Base-by-base conservation (phyloP, 2,329 filamentous ascomycete species). In the Calonectria ilicicola region DNA sequence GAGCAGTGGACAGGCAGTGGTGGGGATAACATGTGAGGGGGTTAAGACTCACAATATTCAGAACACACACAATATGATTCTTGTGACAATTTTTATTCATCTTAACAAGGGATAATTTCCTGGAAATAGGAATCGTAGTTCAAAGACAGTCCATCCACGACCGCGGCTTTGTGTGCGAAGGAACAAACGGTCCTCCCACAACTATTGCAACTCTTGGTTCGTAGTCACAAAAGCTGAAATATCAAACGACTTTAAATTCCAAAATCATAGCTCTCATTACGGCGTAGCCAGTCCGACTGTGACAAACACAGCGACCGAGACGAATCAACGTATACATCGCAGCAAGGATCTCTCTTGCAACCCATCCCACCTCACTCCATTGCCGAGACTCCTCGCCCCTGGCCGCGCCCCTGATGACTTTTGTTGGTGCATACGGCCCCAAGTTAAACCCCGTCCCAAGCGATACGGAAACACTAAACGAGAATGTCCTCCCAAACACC, bases 241-340 rank as follows among this genome's bases (percentile, higher is more conserved):
- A 29, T 17, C 12, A 23, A 38, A 40, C 35, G 38, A 17, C 38
- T 53, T 60, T 60, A 15, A 60, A 60, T 71, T 74, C 65, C 58
- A 70, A 73, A 75, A 74, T 81, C 77, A 75, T 82, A 80, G 76
- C 77, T 79, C 69, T 82, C 81, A 78, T 82, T 79, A 79, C 76
- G 73, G 67, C 78, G 75, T 81, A 69, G 68, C 77, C 74, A 78
- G 67, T 67, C 75, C 74, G 69, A 74, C 72, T 75, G 71, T 42
- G 51, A 23, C 72, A 80, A 72, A 75, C 76, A 80, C 78, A 79
- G 72, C 76, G 72, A 65, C 72, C 69, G 72, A 75, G 70, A 56
- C 70, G 69, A 75, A 69, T 74, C 69, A 72, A 60, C 69, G 64
- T 76, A 77, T 74, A 79, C 74, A 74, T 65, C 58, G 64, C 65